Conservation (phyloP, 1,284 basidiomycete genomes). For the Sporisorium scitamineum region DNA sequence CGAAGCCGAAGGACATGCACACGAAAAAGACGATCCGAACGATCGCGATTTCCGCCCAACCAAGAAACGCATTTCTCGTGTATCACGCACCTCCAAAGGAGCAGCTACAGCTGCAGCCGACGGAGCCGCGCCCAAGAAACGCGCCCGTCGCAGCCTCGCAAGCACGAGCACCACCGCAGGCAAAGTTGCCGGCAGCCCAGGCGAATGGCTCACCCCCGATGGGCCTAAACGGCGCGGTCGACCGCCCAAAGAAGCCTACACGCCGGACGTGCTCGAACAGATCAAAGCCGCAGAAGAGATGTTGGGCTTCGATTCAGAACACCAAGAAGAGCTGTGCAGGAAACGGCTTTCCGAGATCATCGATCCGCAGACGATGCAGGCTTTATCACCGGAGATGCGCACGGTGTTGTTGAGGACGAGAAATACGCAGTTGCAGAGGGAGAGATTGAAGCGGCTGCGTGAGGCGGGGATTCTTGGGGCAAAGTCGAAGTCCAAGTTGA, state of each 20-base stretch:
- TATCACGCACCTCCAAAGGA: background rate
- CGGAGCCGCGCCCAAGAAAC: background rate
- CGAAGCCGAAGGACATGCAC: constrained; percentile 6
- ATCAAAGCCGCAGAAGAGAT: constrained; percentile 28
- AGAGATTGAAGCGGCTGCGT: constrained; percentile 5
- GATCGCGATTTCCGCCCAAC: constrained; percentile 24
- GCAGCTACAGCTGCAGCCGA: background rate
- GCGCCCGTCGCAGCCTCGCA: constrained; percentile 14
- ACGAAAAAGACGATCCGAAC: constrained; percentile 28
- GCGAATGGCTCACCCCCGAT: background rate
- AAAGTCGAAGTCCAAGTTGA: background rate
- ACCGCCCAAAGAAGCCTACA: constrained; percentile 18
- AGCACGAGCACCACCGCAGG: constrained; percentile 18
- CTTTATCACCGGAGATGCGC: constrained; percentile 24
- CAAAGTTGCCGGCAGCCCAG: constrained; percentile 21
- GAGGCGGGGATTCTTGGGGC: background rate
- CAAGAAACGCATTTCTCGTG: constrained; percentile 5
- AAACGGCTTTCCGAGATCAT: constrained; percentile 17
- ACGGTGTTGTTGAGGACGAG: constrained; percentile 4
- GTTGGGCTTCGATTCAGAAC: constrained; percentile 6
- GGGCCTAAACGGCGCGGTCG: constrained; percentile 22
- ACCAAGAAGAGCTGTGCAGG: background rate
- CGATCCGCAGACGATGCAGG: constrained; percentile 7
- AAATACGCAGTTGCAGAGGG: constrained; percentile 26
- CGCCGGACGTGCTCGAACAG: constrained; percentile 17